Conservation (phyloP, 1,284 basidiomycete genomes). For the Boletus hoseneyae region DNA sequence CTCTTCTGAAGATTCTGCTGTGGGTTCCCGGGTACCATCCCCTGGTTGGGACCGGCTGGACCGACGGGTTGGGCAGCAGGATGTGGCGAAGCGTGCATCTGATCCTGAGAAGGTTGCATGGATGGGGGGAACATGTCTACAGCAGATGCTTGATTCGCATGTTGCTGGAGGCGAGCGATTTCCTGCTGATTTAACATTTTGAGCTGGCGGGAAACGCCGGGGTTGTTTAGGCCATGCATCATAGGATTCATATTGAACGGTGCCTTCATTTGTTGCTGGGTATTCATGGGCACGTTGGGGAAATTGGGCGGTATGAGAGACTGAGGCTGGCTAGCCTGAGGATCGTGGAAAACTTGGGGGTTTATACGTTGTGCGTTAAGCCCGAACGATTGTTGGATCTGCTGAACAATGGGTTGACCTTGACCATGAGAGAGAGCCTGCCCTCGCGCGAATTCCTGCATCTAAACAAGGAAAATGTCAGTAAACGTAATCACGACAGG, state of each 20-base stretch:
- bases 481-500: slow-evolving; percentile 19
- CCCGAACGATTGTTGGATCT: slow-evolving; percentile 42
- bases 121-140: slow-evolving; percentile 44
- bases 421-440: slow-evolving; percentile 39
- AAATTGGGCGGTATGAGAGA: slow-evolving; percentile 42
- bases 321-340: slow-evolving; percentile 38
- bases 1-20: slow-evolving; percentile 21
- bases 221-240: slow-evolving; percentile 38
- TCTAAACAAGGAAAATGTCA: slow-evolving; percentile 35
- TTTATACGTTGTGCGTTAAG: slow-evolving; percentile 33
- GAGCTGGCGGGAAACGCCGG: slow-evolving; percentile 40
- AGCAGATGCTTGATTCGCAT: slow-evolving; percentile 34
- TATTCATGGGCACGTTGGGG: slow-evolving; percentile 32
- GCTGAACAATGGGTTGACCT: slow-evolving; percentile 33
- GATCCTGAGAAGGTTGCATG: slow-evolving; percentile 39
- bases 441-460: slow-evolving; percentile 47
- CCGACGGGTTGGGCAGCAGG: slow-evolving; percentile 26
- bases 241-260: slow-evolving; percentile 34
- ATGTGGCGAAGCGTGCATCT: slow-evolving; percentile 50
- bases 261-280: slow-evolving; percentile 31
- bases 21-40: slow-evolving; percentile 22
- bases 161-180: slow-evolving; percentile 36
- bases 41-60: slow-evolving; percentile 20
- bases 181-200: slow-evolving; percentile 48
- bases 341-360: slow-evolving; percentile 40